A percentile compares a stretch with the other conserved stretches of the same genome.
Evolutionary conservation across 179 eudicot species (phyloP).

Genomic region (Silene vulgaris): DNA sequence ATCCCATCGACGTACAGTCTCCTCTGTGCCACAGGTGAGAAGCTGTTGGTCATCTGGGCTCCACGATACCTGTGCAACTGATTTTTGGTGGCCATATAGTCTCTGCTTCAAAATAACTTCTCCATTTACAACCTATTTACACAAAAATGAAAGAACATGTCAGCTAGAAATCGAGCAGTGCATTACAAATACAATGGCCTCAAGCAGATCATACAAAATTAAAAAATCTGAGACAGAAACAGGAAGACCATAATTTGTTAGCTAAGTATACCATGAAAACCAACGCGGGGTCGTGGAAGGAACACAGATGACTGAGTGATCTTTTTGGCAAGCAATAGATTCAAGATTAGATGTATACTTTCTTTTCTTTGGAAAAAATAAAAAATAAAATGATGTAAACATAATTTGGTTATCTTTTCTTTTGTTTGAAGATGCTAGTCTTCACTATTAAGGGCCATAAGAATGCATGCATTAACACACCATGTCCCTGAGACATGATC

Average conservation of each 20-base stretch:
- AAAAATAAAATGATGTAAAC: no score
- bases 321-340: no score
- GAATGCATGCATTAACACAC: no score
- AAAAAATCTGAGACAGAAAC: not conserved
- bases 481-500: no score
- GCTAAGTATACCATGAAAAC: not conserved
- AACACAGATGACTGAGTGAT: no score
- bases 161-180: not conserved
- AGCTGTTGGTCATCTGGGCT: conserved; percentile 62
- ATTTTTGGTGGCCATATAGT: conserved; percentile 55
- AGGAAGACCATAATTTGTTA: not conserved
- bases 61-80: conserved; percentile 58
- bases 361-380: no score
- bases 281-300: not conserved
- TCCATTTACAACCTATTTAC: conserved; percentile 45
- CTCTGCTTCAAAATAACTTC: conserved; percentile 41
- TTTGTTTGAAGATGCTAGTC: no score
- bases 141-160: not conserved
- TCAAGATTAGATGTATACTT: no score
- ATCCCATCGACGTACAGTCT: conserved; percentile 67
- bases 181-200: not conserved
- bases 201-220: not conserved
- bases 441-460: no score
- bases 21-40: conserved; percentile 67
- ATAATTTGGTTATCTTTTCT: no score